A percentile compares a stretch with the other conserved stretches of the same genome.
Conservation (phyloP, 768 basidiomycete genomes). For the Udeniomyces megalosporus region DNA sequence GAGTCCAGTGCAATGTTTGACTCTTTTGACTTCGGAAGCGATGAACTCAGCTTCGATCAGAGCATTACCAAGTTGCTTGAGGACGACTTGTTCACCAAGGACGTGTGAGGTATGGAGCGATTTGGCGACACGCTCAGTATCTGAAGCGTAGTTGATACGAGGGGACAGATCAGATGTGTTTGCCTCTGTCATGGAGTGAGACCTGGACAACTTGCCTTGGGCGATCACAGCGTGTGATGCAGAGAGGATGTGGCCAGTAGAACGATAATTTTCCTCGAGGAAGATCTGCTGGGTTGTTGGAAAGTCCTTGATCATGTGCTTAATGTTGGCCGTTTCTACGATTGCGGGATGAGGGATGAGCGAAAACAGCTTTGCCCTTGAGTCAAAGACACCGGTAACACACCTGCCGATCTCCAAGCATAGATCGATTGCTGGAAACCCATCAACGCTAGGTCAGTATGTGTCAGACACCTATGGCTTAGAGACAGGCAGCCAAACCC, state of each 20-base stretch:
- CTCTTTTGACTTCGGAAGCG: conserved; percentile 57
- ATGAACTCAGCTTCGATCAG: conserved; percentile 54
- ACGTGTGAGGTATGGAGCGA: conserved; percentile 54
- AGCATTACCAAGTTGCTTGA: conserved; percentile 35
- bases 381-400: not conserved
- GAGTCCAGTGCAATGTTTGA: conserved; percentile 58
- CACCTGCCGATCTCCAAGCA: conserved; percentile 62
- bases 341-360: too few species aligned
- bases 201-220: conserved; percentile 43
- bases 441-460: too few species aligned
- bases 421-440: conserved; percentile 53
- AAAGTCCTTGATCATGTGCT: conserved; percentile 59
- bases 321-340: conserved; percentile 54
- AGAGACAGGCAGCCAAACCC: too few species aligned
- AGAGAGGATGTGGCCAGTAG: conserved; percentile 56
- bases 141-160: too few species aligned
- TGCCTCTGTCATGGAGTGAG: too few species aligned
- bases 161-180: not conserved
- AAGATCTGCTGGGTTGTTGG: conserved; percentile 47
- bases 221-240: conserved; percentile 62
- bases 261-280: conserved; percentile 75
- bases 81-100: conserved; percentile 42
- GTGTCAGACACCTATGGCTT: too few species aligned
- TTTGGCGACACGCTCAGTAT: conserved; percentile 59
- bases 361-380: too few species aligned